These are phyloP conservation scores for Hibiscus trionum DNA, from an alignment of 345 rosid species.

Conservation along the genomic window DNA sequence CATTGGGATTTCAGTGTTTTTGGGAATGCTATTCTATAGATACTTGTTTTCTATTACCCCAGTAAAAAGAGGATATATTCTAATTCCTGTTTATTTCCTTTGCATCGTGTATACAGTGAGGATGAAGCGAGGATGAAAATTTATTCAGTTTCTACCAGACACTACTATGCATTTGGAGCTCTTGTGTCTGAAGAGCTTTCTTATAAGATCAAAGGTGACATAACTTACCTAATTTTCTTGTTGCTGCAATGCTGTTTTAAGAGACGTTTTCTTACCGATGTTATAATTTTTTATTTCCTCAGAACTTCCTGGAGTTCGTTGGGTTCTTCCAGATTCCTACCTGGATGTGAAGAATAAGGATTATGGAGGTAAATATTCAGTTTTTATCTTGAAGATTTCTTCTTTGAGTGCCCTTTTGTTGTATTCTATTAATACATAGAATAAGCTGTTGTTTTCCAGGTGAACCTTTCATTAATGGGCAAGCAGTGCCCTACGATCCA, in stretches of 20 bases:
- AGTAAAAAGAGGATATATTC: background rate
- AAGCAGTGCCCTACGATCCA: constrained; percentile 93
- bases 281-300: background rate
- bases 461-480: constrained; percentile 92
- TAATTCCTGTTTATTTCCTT: background rate
- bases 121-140: constrained; percentile 88
- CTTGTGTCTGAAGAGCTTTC: constrained; percentile 70
- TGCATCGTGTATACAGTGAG: constrained; percentile 37
- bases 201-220: constrained; percentile 61
- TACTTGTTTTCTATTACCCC: background rate
- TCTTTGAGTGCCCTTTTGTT: background rate
- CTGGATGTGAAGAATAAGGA: constrained; percentile 85
- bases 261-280: background rate
- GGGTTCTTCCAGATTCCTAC: constrained; percentile 99
- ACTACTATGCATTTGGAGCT: constrained; percentile 84
- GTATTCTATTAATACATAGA: background rate
- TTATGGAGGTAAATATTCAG: constrained; percentile 66
- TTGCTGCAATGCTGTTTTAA: background rate
- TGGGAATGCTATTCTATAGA: background rate
- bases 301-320: constrained; percentile 77
- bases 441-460: constrained; percentile 31
- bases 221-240: background rate
- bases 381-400: background rate
- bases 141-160: constrained; percentile 68
- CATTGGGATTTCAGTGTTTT: background rate